phyloP scores from a whole-genome alignment of 345 rosid genomes.

The Citrus cavaleriei region DNA sequence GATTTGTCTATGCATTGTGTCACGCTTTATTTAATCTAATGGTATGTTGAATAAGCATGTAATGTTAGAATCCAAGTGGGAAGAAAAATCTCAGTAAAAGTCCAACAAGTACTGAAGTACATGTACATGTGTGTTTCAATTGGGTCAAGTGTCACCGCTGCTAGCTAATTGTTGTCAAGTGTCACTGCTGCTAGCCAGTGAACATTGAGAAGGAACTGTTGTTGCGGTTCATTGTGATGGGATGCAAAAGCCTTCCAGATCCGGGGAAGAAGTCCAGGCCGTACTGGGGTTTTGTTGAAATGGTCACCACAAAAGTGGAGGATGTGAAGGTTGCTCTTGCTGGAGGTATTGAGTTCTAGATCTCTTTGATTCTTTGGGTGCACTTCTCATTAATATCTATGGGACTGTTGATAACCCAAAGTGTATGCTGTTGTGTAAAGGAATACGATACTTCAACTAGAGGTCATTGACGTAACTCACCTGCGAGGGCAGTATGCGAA shows the following conservation, averaged over 20 bases:
- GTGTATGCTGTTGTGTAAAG: conserved; percentile 28
- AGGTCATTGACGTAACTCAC: conserved; percentile 45
- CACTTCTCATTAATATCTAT: not conserved
- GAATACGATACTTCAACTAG: conserved; percentile 63
- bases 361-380: not conserved
- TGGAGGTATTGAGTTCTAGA: conserved; percentile 38
- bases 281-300: conserved; percentile 73
- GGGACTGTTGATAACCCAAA: not conserved
- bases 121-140: not conserved
- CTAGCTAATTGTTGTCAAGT: not conserved
- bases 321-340: conserved; percentile 50
- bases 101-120: too few species aligned
- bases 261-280: conserved; percentile 53
- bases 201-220: conserved; percentile 53
- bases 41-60: not conserved
- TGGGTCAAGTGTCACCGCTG: not conserved
- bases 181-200: conserved; percentile 33
- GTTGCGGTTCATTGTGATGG: conserved; percentile 65
- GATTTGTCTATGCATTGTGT: not conserved
- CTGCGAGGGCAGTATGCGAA: conserved; percentile 68
- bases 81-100: too few species aligned
- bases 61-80: not conserved
- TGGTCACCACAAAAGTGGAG: conserved; percentile 59
- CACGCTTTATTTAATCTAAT: not conserved
- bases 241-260: conserved; percentile 65